Conservation (phyloP, 129 eudicot genomes). For the Calendula officinalis region DNA sequence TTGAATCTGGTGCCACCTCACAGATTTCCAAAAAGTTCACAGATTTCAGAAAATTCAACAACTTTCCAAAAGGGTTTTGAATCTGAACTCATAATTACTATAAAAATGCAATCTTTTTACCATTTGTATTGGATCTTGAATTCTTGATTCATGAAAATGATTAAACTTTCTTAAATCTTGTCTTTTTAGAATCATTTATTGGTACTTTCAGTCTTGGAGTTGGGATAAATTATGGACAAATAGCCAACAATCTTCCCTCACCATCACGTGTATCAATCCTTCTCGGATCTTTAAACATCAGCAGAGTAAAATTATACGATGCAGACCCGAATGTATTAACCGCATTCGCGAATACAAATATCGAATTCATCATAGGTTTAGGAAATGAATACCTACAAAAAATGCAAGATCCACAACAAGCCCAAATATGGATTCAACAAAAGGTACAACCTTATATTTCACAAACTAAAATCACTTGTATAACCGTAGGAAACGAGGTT, state of each 20-base stretch:
- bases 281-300: constrained; percentile 63
- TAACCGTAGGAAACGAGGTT: constrained; percentile 87
- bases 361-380: constrained; percentile 76
- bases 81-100: constrained; percentile 2
- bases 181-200: constrained; percentile 35
- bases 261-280: constrained; percentile 62
- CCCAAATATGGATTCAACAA: constrained; percentile 77
- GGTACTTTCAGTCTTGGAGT: constrained; percentile 52
- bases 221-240: constrained; percentile 94
- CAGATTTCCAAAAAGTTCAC: constrained; percentile 11
- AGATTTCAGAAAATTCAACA: not conserved
- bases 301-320: constrained; percentile 78
- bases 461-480: constrained; percentile 69
- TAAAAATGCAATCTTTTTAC: constrained; percentile 17
- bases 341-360: constrained; percentile 63
- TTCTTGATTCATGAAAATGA: constrained; percentile 15
- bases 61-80: constrained; percentile 14
- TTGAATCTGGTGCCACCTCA: constrained; percentile 12
- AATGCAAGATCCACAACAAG: constrained; percentile 63
- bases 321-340: constrained; percentile 75
- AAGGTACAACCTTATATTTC: constrained; percentile 69
- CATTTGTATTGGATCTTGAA: constrained; percentile 2
- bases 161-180: constrained; percentile 21
- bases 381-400: constrained; percentile 70
- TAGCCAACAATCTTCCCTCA: constrained; percentile 84